Percentiles rank a stretch among this genome's conserved stretches.
Conservation (phyloP, 345 rosid genomes). For the Nasturtium officinale region DNA sequence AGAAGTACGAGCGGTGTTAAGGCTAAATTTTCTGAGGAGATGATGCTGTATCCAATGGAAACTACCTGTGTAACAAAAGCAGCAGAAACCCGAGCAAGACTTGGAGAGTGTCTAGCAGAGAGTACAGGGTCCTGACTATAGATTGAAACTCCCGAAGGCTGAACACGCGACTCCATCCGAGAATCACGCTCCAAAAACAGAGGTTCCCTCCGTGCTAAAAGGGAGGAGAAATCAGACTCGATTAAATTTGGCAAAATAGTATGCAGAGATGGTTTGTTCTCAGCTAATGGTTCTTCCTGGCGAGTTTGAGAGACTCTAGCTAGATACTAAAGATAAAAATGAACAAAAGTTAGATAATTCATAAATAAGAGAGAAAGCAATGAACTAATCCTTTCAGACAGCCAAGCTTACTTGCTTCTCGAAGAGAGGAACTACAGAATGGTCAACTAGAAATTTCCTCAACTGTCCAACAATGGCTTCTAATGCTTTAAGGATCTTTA, state of each 20-base stretch:
- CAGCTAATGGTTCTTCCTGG: constrained; percentile 55
- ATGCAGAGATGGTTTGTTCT: constrained; percentile 49
- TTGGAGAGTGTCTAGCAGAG: constrained; percentile 52
- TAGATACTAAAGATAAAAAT: constrained; percentile 46
- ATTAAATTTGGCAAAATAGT: constrained; percentile 41
- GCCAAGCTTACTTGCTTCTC: constrained; percentile 65
- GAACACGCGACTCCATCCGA: constrained; percentile 52
- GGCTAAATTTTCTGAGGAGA: background rate
- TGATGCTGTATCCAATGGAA: constrained; percentile 12
- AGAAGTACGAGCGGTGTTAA: background rate
- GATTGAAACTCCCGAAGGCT: constrained; percentile 57
- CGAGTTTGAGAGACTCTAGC: constrained; percentile 55
- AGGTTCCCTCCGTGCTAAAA: constrained; percentile 58
- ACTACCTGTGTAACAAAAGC: constrained; percentile 63
- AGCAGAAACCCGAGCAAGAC: constrained; percentile 53
- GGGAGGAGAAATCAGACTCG: constrained; percentile 52
- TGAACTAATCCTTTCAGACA: background rate
- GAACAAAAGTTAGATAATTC: background rate
- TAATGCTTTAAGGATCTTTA: constrained; percentile 66
- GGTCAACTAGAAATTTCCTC: constrained; percentile 82
- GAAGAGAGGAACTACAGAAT: constrained; percentile 72
- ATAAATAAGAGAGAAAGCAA: constrained; percentile 3
- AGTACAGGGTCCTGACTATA: constrained; percentile 63
- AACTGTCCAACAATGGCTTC: constrained; percentile 75
- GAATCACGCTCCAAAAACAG: constrained; percentile 59